Evolutionary conservation across 371 early-diverging fungal genomes (phyloP).

Genomic region (Sporodiniella umbellata): DNA sequence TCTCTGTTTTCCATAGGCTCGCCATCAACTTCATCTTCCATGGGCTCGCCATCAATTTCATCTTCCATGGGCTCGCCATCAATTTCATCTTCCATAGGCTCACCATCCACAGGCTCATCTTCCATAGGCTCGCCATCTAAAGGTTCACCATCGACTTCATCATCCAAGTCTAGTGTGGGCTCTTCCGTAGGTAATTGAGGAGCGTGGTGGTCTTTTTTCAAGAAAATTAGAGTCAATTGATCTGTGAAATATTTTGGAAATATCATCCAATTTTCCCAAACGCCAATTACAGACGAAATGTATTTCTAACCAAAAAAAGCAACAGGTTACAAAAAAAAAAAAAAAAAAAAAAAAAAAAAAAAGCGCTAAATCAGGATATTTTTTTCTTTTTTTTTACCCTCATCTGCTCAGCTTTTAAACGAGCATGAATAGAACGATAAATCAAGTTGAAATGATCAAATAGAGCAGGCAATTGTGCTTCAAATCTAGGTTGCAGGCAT

Average conservation of each 20-base stretch:
- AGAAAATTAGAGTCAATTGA: conserved; percentile 43
- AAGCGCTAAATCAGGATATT: background rate
- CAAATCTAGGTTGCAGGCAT: conserved; percentile 36
- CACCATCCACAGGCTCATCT: conserved; percentile 26
- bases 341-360: no score
- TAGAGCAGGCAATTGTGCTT: conserved; percentile 58
- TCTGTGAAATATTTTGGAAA: conserved; percentile 73
- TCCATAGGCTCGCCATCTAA: conserved; percentile 20
- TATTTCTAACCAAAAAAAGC: no score
- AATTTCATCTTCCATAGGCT: conserved; percentile 10
- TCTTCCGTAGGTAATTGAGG: background rate
- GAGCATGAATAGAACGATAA: conserved; percentile 63
- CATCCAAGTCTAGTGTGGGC: background rate
- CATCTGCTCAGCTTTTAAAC: conserved; percentile 85
- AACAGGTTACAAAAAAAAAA: no score
- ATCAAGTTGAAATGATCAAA: conserved; percentile 72
- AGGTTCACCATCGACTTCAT: background rate
- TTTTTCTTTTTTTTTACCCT: conserved; percentile 31
- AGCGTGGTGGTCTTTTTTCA: conserved; percentile 22
- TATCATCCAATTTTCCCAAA: conserved; percentile 90
- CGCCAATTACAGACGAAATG: conserved; percentile 60
- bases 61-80: conserved; percentile 51
- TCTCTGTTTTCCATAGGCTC: conserved; percentile 36
- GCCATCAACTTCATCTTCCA: conserved; percentile 26
- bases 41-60: background rate